phyloP scores from a whole-genome alignment of 164 flowering plant genomes.

The Berberis vulgaris region DNA sequence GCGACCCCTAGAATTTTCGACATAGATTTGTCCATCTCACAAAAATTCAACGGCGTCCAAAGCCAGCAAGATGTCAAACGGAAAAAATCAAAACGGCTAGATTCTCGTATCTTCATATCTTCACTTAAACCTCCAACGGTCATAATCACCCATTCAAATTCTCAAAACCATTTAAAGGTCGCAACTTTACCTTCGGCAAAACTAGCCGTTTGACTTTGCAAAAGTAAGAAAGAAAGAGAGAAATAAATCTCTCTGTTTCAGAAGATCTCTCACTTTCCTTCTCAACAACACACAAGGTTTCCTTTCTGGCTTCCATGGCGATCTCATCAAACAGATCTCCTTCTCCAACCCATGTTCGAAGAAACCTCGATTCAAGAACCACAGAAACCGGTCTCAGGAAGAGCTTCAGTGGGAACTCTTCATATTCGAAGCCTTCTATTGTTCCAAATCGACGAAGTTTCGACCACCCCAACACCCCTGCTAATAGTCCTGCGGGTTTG shows the following conservation, averaged over 20 bases:
- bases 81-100: too few relatives aligned
- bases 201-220: too few relatives aligned
- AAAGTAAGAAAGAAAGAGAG: too few relatives aligned
- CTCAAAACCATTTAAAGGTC: too few relatives aligned
- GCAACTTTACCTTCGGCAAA: too few relatives aligned
- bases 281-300: not conserved
- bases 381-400: slow-evolving; percentile 33
- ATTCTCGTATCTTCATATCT: too few relatives aligned
- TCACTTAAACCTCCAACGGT: too few relatives aligned
- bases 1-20: too few relatives aligned
- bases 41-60: too few relatives aligned
- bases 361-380: slow-evolving; percentile 28
- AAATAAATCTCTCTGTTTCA: not conserved
- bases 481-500: slow-evolving; percentile 65
- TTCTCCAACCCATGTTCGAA: slow-evolving; percentile 22
- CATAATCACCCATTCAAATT: too few relatives aligned
- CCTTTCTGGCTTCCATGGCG: slow-evolving; percentile 20
- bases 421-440: slow-evolving; percentile 28
- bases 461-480: slow-evolving; percentile 37
- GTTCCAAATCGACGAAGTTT: slow-evolving; percentile 28
- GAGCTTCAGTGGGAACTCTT: slow-evolving; percentile 50
- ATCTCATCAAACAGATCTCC: slow-evolving; percentile 31
- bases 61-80: too few relatives aligned
- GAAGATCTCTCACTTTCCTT: not conserved
- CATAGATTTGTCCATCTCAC: too few relatives aligned